Evolutionary conservation across 371 early-diverging fungal species (phyloP).

Genomic region (Mortierella sp.): DNA sequence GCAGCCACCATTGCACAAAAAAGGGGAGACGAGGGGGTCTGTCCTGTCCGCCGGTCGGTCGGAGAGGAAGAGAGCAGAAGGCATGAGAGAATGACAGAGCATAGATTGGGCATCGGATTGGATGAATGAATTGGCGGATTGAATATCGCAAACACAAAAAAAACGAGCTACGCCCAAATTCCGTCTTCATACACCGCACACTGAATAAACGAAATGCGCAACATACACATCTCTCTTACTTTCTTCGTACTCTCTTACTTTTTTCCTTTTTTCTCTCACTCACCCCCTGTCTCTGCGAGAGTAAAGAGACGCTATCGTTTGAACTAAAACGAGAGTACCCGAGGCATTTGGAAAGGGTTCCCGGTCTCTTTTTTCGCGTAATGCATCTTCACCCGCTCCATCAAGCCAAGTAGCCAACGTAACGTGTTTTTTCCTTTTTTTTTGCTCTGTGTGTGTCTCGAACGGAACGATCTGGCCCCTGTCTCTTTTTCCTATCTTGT

Average conservation of each 20-base stretch:
- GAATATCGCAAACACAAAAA: slow-evolving; percentile 17
- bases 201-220: not conserved
- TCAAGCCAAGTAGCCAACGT: not conserved
- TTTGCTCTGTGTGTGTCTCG: not conserved
- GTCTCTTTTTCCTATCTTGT: not conserved
- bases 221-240: not conserved
- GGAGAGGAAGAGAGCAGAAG: not conserved
- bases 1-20: slow-evolving; percentile 36
- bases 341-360: not conserved
- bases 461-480: not conserved
- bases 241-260: not conserved
- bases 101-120: not conserved
- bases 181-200: not conserved
- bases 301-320: not conserved
- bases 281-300: not conserved
- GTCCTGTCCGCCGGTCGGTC: not conserved
- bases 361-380: not conserved
- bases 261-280: not conserved
- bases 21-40: not conserved
- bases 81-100: not conserved
- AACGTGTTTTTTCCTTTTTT: not conserved
- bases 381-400: not conserved
- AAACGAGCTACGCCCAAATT: slow-evolving; percentile 28
- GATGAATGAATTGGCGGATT: slow-evolving; percentile 17
- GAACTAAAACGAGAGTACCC: slow-evolving; percentile 6